Evolutionary conservation across 179 eudicot genomes (phyloP).

Genomic region (Amaranthus tricolor): DNA sequence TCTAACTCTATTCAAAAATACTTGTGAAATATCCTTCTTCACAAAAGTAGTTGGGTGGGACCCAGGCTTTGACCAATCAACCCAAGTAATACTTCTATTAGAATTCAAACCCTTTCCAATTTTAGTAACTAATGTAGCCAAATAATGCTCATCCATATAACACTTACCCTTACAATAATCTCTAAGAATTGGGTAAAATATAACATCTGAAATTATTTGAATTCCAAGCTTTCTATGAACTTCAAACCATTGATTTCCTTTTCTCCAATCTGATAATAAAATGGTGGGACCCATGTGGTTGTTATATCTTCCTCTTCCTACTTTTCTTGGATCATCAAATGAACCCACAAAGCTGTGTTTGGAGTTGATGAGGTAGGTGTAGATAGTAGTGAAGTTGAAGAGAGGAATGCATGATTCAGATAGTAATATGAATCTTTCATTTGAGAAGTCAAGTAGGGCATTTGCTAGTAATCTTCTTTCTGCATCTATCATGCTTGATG

Average conservation of each 20-base stretch:
- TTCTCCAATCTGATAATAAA: slow-evolving; percentile 47
- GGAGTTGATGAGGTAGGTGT: slow-evolving; percentile 51
- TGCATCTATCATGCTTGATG: slow-evolving; percentile 49
- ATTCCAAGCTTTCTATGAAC: slow-evolving; percentile 39
- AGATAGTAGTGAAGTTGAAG: slow-evolving; percentile 54
- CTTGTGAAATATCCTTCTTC: slow-evolving; percentile 42
- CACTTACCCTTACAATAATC: slow-evolving; percentile 65
- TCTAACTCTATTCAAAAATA: slow-evolving; percentile 41
- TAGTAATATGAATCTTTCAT: slow-evolving; percentile 56
- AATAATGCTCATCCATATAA: slow-evolving; percentile 82
- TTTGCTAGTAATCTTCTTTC: slow-evolving; percentile 60
- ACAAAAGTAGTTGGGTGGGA: slow-evolving; percentile 54
- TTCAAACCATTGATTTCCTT: slow-evolving; percentile 72
- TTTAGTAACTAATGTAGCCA: slow-evolving; percentile 58
- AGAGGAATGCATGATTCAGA: slow-evolving; percentile 72
- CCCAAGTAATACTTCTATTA: slow-evolving; percentile 72
- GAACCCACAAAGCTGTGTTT: slow-evolving; percentile 49
- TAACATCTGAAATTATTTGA: slow-evolving; percentile 39
- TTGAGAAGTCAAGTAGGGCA: slow-evolving; percentile 63
- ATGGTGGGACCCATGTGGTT: slow-evolving; percentile 48
- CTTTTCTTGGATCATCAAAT: slow-evolving; percentile 48
- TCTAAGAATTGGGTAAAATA: slow-evolving; percentile 39
- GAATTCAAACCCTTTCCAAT: slow-evolving; percentile 42
- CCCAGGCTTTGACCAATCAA: slow-evolving; percentile 73
- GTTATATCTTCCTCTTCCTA: slow-evolving; percentile 55